phyloP scores from a whole-genome alignment of 2,329 filamentous ascomycete genomes.

The Drechslerella coelobrocha region DNA sequence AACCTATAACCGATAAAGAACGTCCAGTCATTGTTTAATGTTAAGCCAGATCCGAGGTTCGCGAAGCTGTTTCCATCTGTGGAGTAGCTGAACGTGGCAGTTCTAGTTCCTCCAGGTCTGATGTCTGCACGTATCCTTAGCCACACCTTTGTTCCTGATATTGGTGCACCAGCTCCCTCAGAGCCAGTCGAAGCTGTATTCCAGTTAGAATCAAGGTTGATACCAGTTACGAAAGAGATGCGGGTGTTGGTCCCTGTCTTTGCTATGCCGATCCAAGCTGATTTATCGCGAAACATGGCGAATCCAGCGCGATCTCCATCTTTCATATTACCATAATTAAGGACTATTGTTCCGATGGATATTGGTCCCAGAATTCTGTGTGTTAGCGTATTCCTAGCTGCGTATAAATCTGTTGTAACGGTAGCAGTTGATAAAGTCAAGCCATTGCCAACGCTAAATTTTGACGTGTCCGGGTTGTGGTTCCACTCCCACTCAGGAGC shows the following conservation, averaged over 20 bases:
- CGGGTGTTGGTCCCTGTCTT: constrained; percentile 55
- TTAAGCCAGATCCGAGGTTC: constrained; percentile 56
- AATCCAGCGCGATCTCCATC: constrained; percentile 65
- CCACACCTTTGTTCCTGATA: constrained; percentile 55
- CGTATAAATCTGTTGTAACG: constrained; percentile 54
- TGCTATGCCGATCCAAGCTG: constrained; percentile 64
- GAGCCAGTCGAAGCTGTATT: constrained; percentile 56
- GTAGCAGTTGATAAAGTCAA: constrained; percentile 50
- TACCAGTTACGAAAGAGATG: constrained; percentile 58
- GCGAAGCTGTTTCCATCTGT: constrained; percentile 57
- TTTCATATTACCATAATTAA: constrained; percentile 63
- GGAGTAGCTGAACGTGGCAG: constrained; percentile 58
- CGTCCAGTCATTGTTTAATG: constrained; percentile 57
- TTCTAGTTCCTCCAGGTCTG: constrained; percentile 55
- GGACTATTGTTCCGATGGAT: constrained; percentile 62
- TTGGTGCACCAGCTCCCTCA: constrained; percentile 52
- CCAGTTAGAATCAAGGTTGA: constrained; percentile 57
- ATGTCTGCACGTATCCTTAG: constrained; percentile 57
- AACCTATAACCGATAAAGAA: constrained; percentile 59
- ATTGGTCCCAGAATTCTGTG: constrained; percentile 64
- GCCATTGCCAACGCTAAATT: constrained; percentile 61
- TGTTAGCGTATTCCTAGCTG: constrained; percentile 63
- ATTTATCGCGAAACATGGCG: constrained; percentile 64
- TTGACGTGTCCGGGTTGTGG: constrained; percentile 65
- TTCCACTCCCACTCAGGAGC: constrained; percentile 68